Evolutionary conservation across 768 basidiomycete species (phyloP).

Genomic region (Tylopilus rubrobrunneus): DNA sequence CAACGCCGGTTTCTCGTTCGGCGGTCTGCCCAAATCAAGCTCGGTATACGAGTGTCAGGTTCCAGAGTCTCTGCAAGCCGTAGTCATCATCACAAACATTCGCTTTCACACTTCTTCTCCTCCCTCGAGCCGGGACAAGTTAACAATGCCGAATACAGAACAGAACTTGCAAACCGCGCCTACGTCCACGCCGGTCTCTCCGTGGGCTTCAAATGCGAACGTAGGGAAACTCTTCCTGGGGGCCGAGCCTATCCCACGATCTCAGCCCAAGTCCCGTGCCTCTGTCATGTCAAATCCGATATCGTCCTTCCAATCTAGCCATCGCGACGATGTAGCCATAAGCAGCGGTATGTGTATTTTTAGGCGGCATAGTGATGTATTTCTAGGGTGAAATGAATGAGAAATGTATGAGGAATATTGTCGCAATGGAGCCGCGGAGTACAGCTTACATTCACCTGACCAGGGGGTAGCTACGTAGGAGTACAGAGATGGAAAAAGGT

Average conservation of each 20-base stretch:
- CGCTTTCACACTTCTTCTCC: slow-evolving; percentile 90
- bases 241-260: slow-evolving; percentile 16
- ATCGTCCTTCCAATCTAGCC: neutral
- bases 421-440: too few relatives aligned
- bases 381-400: too few relatives aligned
- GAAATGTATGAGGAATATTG: too few relatives aligned
- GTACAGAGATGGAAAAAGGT: too few relatives aligned
- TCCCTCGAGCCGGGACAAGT: slow-evolving; percentile 75
- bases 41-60: slow-evolving; percentile 17
- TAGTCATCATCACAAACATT: slow-evolving; percentile 92
- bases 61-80: slow-evolving; percentile 34
- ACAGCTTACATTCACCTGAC: too few relatives aligned
- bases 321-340: too few relatives aligned
- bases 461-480: too few relatives aligned
- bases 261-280: slow-evolving; percentile 23
- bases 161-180: too few relatives aligned
- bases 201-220: slow-evolving; percentile 57
- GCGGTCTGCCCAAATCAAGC: slow-evolving; percentile 34
- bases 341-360: too few relatives aligned
- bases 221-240: slow-evolving; percentile 1
- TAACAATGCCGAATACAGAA: slow-evolving; percentile 12
- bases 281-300: slow-evolving; percentile 14
- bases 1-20: too few relatives aligned
- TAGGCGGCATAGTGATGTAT: too few relatives aligned
- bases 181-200: too few relatives aligned